These are phyloP conservation scores for Trichoderma atrobrunneum DNA, from an alignment of 2,329 filamentous ascomycete genomes.

Conservation along the genomic window DNA sequence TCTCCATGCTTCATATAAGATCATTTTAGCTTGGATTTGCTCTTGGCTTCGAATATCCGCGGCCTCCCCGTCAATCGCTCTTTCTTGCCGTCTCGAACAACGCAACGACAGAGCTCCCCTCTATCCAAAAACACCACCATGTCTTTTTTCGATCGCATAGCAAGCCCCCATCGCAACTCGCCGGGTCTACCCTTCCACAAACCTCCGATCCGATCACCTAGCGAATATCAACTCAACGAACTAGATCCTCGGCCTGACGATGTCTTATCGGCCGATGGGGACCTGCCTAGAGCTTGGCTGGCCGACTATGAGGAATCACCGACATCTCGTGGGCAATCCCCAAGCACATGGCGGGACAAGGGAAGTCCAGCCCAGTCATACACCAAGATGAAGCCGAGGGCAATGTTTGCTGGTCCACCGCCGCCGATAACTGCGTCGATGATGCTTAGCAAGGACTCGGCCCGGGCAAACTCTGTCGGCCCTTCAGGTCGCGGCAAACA, in stretches of 20 bases:
- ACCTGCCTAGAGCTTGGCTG: slow-evolving; percentile 25
- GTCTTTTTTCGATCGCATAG: slow-evolving; percentile 31
- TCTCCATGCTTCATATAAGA: neutral
- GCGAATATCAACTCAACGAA: slow-evolving; percentile 40
- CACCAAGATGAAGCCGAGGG: slow-evolving; percentile 33
- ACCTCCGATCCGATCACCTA: slow-evolving; percentile 26
- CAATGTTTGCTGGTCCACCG: slow-evolving; percentile 48
- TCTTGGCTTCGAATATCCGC: neutral
- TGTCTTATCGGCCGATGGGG: slow-evolving; percentile 23
- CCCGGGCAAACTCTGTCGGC: neutral
- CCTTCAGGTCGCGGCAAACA: slow-evolving; percentile 1
- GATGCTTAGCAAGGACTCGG: slow-evolving; percentile 28
- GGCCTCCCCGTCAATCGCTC: neutral
- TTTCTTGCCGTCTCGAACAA: neutral
- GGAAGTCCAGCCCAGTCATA: slow-evolving; percentile 32
- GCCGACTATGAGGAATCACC: slow-evolving; percentile 21
- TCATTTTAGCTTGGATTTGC: neutral
- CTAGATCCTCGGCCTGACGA: slow-evolving; percentile 39
- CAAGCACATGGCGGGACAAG: slow-evolving; percentile 25
- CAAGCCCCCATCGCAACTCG: slow-evolving; percentile 25
- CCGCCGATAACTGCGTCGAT: slow-evolving; percentile 49
- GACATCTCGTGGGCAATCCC: slow-evolving; percentile 18
- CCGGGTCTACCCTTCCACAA: slow-evolving; percentile 30
- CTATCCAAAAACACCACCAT: slow-evolving; percentile 20
- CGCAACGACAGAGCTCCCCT: neutral